Evolutionary conservation across 768 basidiomycete genomes (phyloP).

Genomic region (Lentinula detonsa): DNA sequence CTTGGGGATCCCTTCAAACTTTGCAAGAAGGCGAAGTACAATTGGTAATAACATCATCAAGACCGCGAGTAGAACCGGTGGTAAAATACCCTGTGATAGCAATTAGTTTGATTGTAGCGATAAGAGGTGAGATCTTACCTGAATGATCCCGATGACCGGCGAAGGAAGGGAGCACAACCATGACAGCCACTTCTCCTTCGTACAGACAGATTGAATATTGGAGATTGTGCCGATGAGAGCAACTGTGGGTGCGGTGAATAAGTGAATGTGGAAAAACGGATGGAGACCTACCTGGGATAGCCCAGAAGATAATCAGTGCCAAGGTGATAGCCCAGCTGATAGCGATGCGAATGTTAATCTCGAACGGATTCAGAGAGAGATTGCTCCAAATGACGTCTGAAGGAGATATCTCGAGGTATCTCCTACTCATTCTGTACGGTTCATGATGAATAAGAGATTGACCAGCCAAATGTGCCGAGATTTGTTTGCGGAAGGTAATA

Average conservation of each 20-base stretch:
- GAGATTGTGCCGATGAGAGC: slow-evolving; percentile 83
- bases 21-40: slow-evolving; percentile 70
- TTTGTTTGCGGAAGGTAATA: slow-evolving; percentile 87
- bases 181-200: slow-evolving; percentile 59
- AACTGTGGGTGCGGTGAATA: slow-evolving; percentile 30
- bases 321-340: slow-evolving; percentile 73
- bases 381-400: slow-evolving; percentile 92
- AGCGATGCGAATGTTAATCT: slow-evolving; percentile 58
- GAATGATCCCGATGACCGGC: slow-evolving; percentile 72
- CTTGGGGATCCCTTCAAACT: slow-evolving; percentile 89
- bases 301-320: slow-evolving; percentile 82
- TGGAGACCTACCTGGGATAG: slow-evolving; percentile 61
- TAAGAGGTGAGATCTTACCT: slow-evolving; percentile 17
- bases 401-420: slow-evolving; percentile 72
- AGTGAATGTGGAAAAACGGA: not conserved
- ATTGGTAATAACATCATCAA: slow-evolving; percentile 87
- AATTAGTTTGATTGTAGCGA: not conserved
- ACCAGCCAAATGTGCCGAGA: slow-evolving; percentile 84
- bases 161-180: slow-evolving; percentile 77
- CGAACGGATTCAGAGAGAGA: slow-evolving; percentile 85
- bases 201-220: slow-evolving; percentile 70
- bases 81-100: slow-evolving; percentile 64
- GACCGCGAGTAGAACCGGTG: slow-evolving; percentile 81
- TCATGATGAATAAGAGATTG: slow-evolving; percentile 74
- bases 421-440: slow-evolving; percentile 72